These are phyloP conservation scores for Diplocarpon mali DNA, from an alignment of 2,329 filamentous ascomycete genomes.

Conservation along the genomic window DNA sequence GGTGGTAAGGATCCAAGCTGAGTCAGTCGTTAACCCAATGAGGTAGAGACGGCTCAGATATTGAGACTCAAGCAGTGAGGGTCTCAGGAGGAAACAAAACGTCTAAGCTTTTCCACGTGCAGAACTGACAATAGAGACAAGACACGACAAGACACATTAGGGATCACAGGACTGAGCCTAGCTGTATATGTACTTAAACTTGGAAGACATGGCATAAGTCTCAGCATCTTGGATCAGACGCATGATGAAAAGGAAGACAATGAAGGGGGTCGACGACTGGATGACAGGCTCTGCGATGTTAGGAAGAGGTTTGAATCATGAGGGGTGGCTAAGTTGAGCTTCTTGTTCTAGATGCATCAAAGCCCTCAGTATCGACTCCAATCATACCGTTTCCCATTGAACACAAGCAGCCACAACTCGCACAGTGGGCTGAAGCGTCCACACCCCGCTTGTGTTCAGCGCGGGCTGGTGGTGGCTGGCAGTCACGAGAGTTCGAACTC, in stretches of 20 bases:
- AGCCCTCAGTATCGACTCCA: too few species aligned
- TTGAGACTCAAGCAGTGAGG: background rate
- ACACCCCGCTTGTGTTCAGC: too few species aligned
- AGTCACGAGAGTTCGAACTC: too few species aligned
- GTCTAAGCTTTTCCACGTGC: background rate
- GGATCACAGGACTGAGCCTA: background rate
- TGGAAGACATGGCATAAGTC: slow-evolving; percentile 1
- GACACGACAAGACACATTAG: background rate
- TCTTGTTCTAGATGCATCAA: too few species aligned
- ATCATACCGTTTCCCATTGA: too few species aligned
- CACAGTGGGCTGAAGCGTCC: too few species aligned
- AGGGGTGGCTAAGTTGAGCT: too few species aligned
- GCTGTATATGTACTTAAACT: background rate
- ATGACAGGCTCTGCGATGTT: background rate
- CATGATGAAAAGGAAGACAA: background rate
- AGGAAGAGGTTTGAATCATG: background rate
- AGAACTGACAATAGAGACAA: background rate
- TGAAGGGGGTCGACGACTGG: slow-evolving; percentile 3
- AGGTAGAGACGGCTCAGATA: background rate
- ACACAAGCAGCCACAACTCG: too few species aligned
- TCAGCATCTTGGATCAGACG: slow-evolving; percentile 1
- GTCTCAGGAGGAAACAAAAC: background rate
- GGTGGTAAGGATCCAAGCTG: too few species aligned
- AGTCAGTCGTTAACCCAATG: background rate
- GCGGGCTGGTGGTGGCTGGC: too few species aligned